A percentile compares a stretch with the other conserved stretches of the same genome.
Evolutionary conservation across 768 basidiomycete species (phyloP).

Genomic region (Suillus subaureus): DNA sequence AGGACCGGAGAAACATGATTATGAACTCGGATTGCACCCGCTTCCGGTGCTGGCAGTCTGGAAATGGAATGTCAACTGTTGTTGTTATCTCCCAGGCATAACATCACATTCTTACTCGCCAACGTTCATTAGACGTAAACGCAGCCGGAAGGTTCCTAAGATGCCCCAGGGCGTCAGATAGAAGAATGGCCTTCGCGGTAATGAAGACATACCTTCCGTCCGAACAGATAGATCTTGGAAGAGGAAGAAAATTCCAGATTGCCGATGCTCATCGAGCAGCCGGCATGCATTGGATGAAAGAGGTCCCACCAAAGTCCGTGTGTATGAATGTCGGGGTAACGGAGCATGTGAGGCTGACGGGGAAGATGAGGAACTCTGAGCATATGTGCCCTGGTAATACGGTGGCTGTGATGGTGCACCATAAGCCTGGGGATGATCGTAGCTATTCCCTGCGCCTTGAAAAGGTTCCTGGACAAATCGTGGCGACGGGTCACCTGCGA

Average conservation of each 20-base stretch:
- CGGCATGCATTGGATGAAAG: conserved; percentile 85
- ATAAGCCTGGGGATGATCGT: conserved; percentile 26
- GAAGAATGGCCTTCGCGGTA: conserved; percentile 26
- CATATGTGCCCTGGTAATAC: conserved; percentile 30
- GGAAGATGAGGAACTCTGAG: conserved; percentile 29
- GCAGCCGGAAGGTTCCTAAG: conserved; percentile 80
- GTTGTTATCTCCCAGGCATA: conserved; percentile 16
- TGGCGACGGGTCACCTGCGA: conserved; percentile 18
- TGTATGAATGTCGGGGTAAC: conserved; percentile 71
- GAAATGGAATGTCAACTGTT: conserved; percentile 23
- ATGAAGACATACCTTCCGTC: conserved; percentile 70
- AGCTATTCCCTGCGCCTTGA: conserved; percentile 23
- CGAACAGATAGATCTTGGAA: conserved; percentile 94
- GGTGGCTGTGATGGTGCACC: conserved; percentile 30
- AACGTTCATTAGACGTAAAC: conserved; percentile 87
- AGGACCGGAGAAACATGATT: conserved; percentile 73
- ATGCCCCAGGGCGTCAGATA: conserved; percentile 24
- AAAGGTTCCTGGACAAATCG: conserved; percentile 23
- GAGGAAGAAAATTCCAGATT: conserved; percentile 90
- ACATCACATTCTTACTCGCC: conserved; percentile 70
- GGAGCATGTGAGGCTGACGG: conserved; percentile 41
- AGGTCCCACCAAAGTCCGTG: conserved; percentile 88
- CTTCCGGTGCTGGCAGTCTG: conserved; percentile 75
- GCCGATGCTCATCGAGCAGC: conserved; percentile 81
- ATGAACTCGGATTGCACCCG: conserved; percentile 66